Conservation (phyloP, 805 yeast genomes). For the Cyberlindnera suaveolens region DNA sequence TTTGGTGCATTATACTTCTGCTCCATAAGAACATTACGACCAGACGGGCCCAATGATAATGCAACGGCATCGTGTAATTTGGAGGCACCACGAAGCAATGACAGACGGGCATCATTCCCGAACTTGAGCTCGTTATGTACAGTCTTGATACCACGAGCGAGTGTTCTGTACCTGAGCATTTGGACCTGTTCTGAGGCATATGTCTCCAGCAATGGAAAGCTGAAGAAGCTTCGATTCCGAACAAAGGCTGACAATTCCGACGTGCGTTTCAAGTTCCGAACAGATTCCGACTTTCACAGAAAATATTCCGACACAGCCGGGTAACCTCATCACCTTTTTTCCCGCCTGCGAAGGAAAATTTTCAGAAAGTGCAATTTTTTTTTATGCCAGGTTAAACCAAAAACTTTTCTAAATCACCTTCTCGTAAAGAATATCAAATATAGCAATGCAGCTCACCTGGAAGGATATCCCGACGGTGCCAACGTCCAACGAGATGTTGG, state of each 20-base stretch:
- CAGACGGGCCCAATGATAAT: constrained; percentile 96
- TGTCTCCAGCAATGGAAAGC: background rate
- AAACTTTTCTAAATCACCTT: no score
- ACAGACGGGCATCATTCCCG: constrained; percentile 96
- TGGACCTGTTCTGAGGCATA: background rate
- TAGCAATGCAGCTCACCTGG: constrained; percentile 92
- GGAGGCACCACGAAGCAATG: constrained; percentile 88
- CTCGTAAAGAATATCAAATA: constrained; percentile 2
- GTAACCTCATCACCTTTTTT: constrained; percentile 12
- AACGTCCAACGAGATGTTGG: constrained; percentile 86
- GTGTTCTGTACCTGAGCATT: constrained; percentile 4
- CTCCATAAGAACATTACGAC: constrained; percentile 93
- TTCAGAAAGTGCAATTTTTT: background rate
- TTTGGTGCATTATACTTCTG: constrained; percentile 96
- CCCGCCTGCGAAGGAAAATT: no score
- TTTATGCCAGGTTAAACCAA: background rate
- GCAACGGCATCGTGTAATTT: constrained; percentile 94
- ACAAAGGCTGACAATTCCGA: no score
- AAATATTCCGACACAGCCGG: constrained; percentile 1
- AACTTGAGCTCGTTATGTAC: constrained; percentile 88
- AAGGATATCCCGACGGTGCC: constrained; percentile 97
- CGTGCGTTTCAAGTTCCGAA: no score
- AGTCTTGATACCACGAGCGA: constrained; percentile 18
- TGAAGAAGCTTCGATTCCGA: no score
- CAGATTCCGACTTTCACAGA: no score